phyloP scores from a whole-genome alignment of 2,329 filamentous ascomycete species.

The Diplocarpon mali region DNA sequence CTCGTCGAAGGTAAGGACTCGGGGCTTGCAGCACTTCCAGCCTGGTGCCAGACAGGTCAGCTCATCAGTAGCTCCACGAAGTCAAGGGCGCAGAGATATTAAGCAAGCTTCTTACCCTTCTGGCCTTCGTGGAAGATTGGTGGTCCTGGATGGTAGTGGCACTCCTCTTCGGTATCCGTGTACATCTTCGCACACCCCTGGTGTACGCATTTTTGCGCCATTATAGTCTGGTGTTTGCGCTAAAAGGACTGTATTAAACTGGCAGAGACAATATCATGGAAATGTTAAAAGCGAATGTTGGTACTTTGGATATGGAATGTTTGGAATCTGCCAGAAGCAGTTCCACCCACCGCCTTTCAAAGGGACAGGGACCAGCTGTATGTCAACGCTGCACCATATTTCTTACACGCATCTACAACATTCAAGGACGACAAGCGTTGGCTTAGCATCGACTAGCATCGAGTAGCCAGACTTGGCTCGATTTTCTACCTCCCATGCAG shows the following conservation, averaged over 20 bases:
- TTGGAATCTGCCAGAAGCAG: slow-evolving; percentile 9
- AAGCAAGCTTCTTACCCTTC: slow-evolving; percentile 57
- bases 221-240: no score
- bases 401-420: background rate
- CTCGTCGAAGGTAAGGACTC: slow-evolving; percentile 95
- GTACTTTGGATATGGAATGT: no score
- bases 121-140: slow-evolving; percentile 96
- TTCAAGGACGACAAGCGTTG: no score
- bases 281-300: no score
- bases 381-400: no score
- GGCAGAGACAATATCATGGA: no score
- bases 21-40: slow-evolving; percentile 98
- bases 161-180: slow-evolving; percentile 70
- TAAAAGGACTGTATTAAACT: no score
- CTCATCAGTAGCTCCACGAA: background rate
- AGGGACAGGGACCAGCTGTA: background rate
- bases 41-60: slow-evolving; percentile 40
- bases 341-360: slow-evolving; percentile 1
- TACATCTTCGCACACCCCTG: slow-evolving; percentile 90
- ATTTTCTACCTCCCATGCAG: no score
- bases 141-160: slow-evolving; percentile 84
- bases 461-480: no score
- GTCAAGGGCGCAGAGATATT: no score
- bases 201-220: slow-evolving; percentile 78
- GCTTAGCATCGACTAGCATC: no score